Evolutionary conservation across 106 monocot genomes (phyloP), one percentile per base, ranked within the genome.

Genomic region (Dioscorea zingiberensis): DNA sequence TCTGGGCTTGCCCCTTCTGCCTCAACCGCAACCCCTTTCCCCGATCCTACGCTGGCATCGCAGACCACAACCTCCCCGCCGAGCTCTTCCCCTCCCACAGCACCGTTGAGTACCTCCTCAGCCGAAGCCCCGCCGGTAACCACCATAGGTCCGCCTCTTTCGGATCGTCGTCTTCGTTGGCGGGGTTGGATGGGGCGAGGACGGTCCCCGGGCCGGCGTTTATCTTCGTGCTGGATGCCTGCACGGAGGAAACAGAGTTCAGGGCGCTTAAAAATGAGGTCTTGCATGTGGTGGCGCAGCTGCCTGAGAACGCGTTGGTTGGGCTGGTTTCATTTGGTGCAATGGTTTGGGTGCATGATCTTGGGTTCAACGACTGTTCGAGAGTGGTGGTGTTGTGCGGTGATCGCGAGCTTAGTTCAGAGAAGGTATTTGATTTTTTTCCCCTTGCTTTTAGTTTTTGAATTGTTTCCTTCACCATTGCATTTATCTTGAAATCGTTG

Each of bases 41-140:
- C 22, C 73, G 75, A n/a, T 78, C 87, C 45, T 85, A 91, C 75
- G 75, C 83, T 71, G 83, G 78, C 16, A 85, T 95, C 48, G 85
- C 72, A n/a, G 88, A 85, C 14, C 65, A 86, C 76, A 86, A 86
- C 72, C 86, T 98, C 38, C 97, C 97, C 9, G 92, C 97, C 32
- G 97, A 98, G 84, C 92, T 98, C 66, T 98, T 98, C 82, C 97
- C 97, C 48, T 89, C 97, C 17, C 72, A 98, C 64, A 76, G 78
- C 83, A 79, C 92, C 58, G 97, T 98, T 10, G 97, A 98, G 73
- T 98, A 98, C 69, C 57, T 66, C n/a, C 78, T 95, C 57, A 38
- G 38, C 38, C 13, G 47, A 4, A 73, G 38, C 38, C 70, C 74
- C 24, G 26, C 17, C 64, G 60, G 64, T 59, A 78, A 26, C 63